Base-by-base conservation (phyloP, 1,284 basidiomycete genomes). In the Austropuccinia psidii region DNA sequence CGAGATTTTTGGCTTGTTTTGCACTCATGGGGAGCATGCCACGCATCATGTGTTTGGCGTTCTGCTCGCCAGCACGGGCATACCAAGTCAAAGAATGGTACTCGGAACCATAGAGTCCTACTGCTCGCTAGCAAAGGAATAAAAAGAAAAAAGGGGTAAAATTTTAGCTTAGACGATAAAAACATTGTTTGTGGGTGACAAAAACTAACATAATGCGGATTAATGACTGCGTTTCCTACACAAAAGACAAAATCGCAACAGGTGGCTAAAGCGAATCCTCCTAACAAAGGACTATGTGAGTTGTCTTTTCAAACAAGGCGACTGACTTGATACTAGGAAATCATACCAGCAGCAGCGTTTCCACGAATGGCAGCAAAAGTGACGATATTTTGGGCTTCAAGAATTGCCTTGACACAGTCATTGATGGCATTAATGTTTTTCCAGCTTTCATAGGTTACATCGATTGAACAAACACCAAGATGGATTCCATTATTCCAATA, bases 401-500 rank as follows among this genome's bases (percentile, higher is more conserved):
- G 77, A 5, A 82, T 77, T 75, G 80, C 79, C 72, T 81, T 79
- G 74, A 81, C 80, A 31, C 82, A 79, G 75, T 82, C 81, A 75
- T 83, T 81, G 57, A 82, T 82, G 2, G 81, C 82, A 62, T 82
- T 83, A 80, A 84, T 83, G 76, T 84, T 83, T 43, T 78, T 80
- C 83, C 83, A 83, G 17, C 82, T 82, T 76, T 83, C 83, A 7
- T 78, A 76, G 0, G 80, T 80, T 4, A 83, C 81, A 78, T 83
- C 82, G 6, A 57, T 70, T 31, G 68, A 70, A 47, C 68, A 70
- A 50, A 70, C 68, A 29, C 68, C 68, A 57, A 84, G 80, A 11
- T 82, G 82, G 55, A 84, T 82, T 39, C 83, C 83, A 76, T 84
- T 84, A 35, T 80, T 82, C 74, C 83, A 83, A 79, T 83, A 83